A percentile compares a stretch with the other conserved stretches of the same genome.
These are phyloP conservation scores for Davidsoniella neocaledoniae DNA, from an alignment of 2,329 filamentous ascomycete species.

Conservation along the genomic window DNA sequence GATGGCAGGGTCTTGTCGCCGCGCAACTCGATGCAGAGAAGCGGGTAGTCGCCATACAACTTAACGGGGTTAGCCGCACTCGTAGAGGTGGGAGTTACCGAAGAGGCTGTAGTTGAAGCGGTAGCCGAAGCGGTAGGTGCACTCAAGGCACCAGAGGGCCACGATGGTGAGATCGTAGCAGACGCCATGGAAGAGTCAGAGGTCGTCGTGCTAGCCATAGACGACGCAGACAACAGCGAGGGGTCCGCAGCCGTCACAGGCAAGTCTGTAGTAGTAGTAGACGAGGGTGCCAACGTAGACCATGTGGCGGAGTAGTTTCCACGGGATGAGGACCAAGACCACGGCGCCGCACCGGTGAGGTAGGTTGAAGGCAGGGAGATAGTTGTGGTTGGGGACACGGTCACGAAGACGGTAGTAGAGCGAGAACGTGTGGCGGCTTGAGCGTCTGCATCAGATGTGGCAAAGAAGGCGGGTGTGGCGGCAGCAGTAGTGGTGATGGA, in stretches of 20 bases:
- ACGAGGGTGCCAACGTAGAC: not conserved
- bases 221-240: not conserved
- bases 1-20: not conserved
- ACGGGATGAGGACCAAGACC: constrained; percentile 1
- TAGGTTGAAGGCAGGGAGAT: not conserved
- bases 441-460: not conserved
- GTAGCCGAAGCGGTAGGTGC: constrained; percentile 1
- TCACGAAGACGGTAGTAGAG: constrained; percentile 2
- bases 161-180: constrained; percentile 6
- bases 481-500: not conserved
- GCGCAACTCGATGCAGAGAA: constrained; percentile 9
- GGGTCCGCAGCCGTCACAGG: not conserved
- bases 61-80: not conserved
- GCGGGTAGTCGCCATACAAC: constrained; percentile 10
- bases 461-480: not conserved
- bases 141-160: constrained; percentile 4
- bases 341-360: constrained; percentile 1
- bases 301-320: constrained; percentile 6
- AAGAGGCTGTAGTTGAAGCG: not conserved
- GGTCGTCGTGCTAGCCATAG: not conserved
- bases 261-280: not conserved
- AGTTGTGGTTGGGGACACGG: not conserved
- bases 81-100: not conserved
- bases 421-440: too few species aligned
- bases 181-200: not conserved